Base-by-base conservation (phyloP, 2,329 filamentous ascomycete genomes). In the Ascomycota sp. region DNA sequence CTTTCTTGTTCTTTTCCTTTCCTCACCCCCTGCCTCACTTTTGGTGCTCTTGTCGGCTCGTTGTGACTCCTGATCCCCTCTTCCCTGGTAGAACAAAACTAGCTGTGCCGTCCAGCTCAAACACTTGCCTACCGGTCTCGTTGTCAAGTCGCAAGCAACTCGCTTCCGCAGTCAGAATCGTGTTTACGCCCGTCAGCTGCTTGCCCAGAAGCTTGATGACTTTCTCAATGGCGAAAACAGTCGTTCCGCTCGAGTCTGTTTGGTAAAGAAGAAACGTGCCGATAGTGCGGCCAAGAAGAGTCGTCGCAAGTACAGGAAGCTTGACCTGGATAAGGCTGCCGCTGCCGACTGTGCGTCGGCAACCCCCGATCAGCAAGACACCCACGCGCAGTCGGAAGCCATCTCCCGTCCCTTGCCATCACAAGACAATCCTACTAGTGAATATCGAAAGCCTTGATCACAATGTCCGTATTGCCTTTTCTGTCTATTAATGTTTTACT, bases 131-230 rank as follows among this genome's bases (percentile, higher is more conserved):
- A 92, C 85, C 1, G 86, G 86, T 36, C 71, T 94, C 31, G 85
- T 95, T 10, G 69, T 98, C 37, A 98, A 98, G 56, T 86, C 72
- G 32, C 89, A 98, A 54, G 82, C 76, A 13, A 95, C 89, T 7
- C 74, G 89, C 28, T 91, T 80, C 2, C 71, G 82, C 12, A 68
- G 68, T 33, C 79, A 92, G 53, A 98, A 98, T 50, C 70, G 85
- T 37, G 85, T 78, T 50, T 75, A 81, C 36, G 89, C 89, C 9
- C 67, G 85, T 25, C 62, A 72, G 39, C 58, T 92, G 25, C 62
- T 94, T 20, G 79, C 78, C 17, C 72, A 80, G 40, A 70, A 66
- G 42, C 56, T 75, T 21, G 89, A 98, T 50, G 63, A 77, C 39
- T 42, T 76, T 23, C 59, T 69, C 40, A 75, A 81, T 40, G 86